Percentiles rank a stretch among this genome's conserved stretches.
These are phyloP conservation scores for Phytophthora palmivora DNA, from an alignment of 352 stramenopile genomes.

Conservation along the genomic window DNA sequence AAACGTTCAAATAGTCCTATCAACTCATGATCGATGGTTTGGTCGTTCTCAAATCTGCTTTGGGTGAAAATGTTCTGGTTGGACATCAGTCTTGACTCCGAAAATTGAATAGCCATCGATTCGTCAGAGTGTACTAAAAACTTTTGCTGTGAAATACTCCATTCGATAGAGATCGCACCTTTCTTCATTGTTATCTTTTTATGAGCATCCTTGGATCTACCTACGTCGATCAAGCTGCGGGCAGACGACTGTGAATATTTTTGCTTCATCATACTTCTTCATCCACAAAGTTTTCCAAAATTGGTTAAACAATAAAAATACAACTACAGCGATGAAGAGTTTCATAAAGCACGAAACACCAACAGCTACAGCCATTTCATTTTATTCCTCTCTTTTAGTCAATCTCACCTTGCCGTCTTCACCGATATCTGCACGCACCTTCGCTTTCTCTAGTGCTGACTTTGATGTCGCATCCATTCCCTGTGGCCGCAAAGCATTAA, in stretches of 20 bases:
- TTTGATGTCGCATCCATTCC: constrained; percentile 28
- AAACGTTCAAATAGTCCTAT: constrained; percentile 5
- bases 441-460: constrained; percentile 38
- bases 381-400: constrained; percentile 22
- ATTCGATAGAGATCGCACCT: constrained; percentile 10
- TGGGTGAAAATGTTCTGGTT: neutral
- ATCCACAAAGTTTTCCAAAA: no score
- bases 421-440: constrained; percentile 42
- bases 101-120: constrained; percentile 11
- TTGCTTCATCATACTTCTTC: no score
- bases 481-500: constrained; percentile 67
- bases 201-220: no score
- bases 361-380: no score
- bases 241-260: no score
- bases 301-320: no score
- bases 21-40: constrained; percentile 13
- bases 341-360: no score
- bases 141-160: constrained; percentile 5
- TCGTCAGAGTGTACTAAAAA: constrained; percentile 20
- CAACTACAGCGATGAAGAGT: no score
- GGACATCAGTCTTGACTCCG: neutral
- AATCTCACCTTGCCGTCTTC: constrained; percentile 42
- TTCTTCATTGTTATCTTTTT: no score
- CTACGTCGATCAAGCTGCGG: no score
- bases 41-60: constrained; percentile 2